These are phyloP conservation scores for Clavispora phyllophila DNA, from an alignment of 805 yeast genomes.

Conservation along the genomic window DNA sequence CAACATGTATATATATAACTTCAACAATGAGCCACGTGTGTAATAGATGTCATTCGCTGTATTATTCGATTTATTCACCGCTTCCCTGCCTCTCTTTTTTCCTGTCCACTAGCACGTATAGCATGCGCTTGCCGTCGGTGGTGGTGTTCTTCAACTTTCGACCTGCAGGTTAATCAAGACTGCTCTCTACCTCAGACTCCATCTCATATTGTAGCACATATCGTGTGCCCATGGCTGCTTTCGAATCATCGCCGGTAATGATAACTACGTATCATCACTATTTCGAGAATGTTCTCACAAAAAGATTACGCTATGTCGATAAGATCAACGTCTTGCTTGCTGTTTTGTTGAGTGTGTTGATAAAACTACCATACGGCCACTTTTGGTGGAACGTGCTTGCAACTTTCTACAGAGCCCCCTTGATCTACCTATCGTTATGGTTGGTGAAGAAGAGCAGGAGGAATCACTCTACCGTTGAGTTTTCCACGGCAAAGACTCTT, in stretches of 20 bases:
- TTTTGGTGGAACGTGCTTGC: conserved; percentile 29
- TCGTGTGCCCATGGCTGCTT: not conserved
- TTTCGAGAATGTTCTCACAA: conserved; percentile 26
- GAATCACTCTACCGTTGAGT: conserved; percentile 26
- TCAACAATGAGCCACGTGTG: not conserved
- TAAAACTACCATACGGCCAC: conserved; percentile 24
- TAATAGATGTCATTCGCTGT: not conserved
- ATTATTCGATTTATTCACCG: no score
- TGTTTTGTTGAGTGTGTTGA: conserved; percentile 17
- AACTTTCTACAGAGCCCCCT: conserved; percentile 25
- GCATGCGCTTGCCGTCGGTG: no score
- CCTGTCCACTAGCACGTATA: no score
- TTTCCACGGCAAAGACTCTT: conserved; percentile 27
- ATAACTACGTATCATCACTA: conserved; percentile 18
- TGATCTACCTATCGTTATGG: conserved; percentile 24
- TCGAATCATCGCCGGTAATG: conserved; percentile 1
- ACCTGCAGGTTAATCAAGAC: not conserved
- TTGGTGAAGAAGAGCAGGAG: conserved; percentile 23
- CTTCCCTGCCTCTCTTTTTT: no score
- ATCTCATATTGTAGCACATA: not conserved
- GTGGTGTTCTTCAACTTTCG: not conserved
- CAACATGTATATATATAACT: conserved; percentile 10
- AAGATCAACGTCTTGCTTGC: conserved; percentile 27
- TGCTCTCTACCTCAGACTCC: not conserved
- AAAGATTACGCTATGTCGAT: conserved; percentile 32